phyloP scores from a whole-genome alignment of 768 basidiomycete species.

The Ephemerocybe angulata region DNA sequence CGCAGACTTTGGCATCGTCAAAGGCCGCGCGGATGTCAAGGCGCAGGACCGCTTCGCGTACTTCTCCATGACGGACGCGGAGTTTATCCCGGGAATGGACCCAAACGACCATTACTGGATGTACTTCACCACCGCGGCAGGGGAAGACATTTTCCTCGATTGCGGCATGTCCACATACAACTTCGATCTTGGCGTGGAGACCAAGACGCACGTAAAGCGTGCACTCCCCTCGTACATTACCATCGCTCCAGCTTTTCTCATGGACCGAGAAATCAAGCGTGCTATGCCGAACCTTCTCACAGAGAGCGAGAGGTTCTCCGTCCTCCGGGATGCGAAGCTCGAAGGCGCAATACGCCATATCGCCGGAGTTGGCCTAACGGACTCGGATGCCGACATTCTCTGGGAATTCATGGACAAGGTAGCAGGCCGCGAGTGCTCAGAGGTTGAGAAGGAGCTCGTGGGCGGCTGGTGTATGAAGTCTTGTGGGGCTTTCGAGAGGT shows the following conservation, averaged over 20 bases:
- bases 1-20: conserved; percentile 41
- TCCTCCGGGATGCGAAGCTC: background rate
- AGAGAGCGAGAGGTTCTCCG: background rate
- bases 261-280: background rate
- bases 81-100: conserved; percentile 33
- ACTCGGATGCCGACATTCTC: background rate
- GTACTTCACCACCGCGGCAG: conserved; percentile 41
- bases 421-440: background rate
- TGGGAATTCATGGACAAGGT: conserved; percentile 10
- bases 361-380: no score
- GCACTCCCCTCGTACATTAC: background rate
- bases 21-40: conserved; percentile 30
- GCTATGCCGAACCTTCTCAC: background rate
- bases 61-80: conserved; percentile 26
- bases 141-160: conserved; percentile 40
- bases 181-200: conserved; percentile 15
- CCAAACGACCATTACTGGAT: conserved; percentile 48
- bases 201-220: background rate
- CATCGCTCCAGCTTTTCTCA: background rate
- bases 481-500: no score
- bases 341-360: no score
- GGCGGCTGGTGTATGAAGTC: no score
- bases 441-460: background rate
- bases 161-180: conserved; percentile 41
- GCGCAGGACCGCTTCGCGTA: background rate